A percentile compares a stretch with the other conserved stretches of the same genome.
Evolutionary conservation across 1,284 basidiomycete genomes (phyloP).

Genomic region (Lentinula novae-zelandiae): DNA sequence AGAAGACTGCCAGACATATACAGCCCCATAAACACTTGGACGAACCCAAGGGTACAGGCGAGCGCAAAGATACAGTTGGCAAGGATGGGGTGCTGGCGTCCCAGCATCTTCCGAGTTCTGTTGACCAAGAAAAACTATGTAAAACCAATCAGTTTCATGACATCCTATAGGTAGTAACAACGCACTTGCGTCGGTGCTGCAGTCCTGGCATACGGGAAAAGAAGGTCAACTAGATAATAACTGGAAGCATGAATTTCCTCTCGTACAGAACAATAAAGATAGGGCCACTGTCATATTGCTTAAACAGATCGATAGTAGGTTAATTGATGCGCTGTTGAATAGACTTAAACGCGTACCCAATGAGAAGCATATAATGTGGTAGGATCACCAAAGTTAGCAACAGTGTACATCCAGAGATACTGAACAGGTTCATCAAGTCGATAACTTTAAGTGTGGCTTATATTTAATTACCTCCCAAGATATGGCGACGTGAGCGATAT

Average conservation of each 20-base stretch:
- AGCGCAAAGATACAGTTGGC: neutral
- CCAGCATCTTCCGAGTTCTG: neutral
- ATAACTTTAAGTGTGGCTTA: too few relatives aligned
- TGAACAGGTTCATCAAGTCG: neutral
- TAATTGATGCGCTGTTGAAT: neutral
- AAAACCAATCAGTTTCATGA: neutral
- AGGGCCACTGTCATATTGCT: neutral
- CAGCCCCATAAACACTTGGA: neutral
- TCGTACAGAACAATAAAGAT: neutral
- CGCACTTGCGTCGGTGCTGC: neutral
- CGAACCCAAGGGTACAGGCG: neutral
- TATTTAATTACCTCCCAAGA: neutral
- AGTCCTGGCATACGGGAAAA: neutral
- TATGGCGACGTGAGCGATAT: neutral
- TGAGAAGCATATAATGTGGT: neutral
- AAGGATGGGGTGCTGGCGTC: neutral
- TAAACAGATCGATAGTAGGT: neutral
- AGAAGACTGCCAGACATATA: neutral
- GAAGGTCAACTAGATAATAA: neutral
- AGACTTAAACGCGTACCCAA: neutral
- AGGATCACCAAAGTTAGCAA: neutral
- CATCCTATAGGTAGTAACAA: neutral
- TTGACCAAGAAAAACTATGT: neutral
- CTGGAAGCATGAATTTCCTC: neutral
- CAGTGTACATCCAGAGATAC: neutral